Percentiles rank a stretch among this genome's conserved stretches.
phyloP scores from a whole-genome alignment of 78 protist genomes.

The Creolimax fragrantissima region DNA sequence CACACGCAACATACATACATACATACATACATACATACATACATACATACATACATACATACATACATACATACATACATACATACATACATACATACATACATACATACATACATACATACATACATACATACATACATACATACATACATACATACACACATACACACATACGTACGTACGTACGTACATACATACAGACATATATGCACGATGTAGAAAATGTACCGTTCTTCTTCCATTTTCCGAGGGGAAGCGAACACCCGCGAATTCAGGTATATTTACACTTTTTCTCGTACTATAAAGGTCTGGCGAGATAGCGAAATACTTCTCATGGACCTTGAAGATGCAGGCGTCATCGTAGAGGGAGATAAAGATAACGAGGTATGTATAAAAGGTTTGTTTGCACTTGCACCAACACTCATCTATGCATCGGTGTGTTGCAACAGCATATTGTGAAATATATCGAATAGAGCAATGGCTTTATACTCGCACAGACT shows the following conservation, averaged over 20 bases:
- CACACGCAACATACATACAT: too few relatives aligned
- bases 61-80: not conserved
- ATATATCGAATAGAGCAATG: too few relatives aligned
- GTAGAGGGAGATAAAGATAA: not conserved
- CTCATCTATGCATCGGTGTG: too few relatives aligned
- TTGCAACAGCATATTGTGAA: too few relatives aligned
- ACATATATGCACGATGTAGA: not conserved
- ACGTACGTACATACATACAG: not conserved
- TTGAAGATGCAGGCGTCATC: not conserved
- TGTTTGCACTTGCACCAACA: too few relatives aligned
- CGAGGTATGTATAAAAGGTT: not conserved
- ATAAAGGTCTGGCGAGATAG: not conserved
- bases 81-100: not conserved
- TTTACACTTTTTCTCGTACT: too few relatives aligned
- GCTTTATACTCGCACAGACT: too few relatives aligned
- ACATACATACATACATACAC: not conserved
- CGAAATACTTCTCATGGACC: not conserved
- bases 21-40: too few relatives aligned
- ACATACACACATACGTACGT: not conserved
- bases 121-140: not conserved
- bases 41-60: too few relatives aligned
- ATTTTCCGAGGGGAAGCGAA: too few relatives aligned
- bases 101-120: not conserved
- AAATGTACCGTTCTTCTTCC: too few relatives aligned
- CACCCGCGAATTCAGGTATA: too few relatives aligned